A percentile compares a stretch with the other conserved stretches of the same genome.
These are phyloP conservation scores for Blastomyces parvus DNA, from an alignment of 2,329 filamentous ascomycete species.

Conservation along the genomic window DNA sequence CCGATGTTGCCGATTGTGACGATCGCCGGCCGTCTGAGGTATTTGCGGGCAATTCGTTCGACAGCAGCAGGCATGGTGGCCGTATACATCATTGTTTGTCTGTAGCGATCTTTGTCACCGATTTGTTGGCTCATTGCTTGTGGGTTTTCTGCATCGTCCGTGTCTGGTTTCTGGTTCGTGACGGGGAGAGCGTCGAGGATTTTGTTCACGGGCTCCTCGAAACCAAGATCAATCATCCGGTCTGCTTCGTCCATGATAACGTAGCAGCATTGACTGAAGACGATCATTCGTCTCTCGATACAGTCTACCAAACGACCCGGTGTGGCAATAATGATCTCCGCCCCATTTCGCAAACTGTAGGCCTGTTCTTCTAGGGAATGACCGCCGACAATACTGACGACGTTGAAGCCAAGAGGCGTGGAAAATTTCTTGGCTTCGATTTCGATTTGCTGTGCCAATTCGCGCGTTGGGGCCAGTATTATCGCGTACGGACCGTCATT, in stretches of 20 bases:
- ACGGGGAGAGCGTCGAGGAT: constrained; percentile 92
- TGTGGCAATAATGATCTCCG: constrained; percentile 97
- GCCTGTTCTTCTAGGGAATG: constrained; percentile 91
- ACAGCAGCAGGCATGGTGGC: constrained; percentile 92
- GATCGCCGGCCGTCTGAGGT: constrained; percentile 82
- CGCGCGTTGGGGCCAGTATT: constrained; percentile 89
- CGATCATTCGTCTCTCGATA: constrained; percentile 83
- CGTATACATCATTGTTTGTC: constrained; percentile 99
- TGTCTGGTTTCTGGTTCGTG: constrained; percentile 88
- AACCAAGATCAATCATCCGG: constrained; percentile 96
- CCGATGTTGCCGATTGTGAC: constrained; percentile 91
- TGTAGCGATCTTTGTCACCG: constrained; percentile 66
- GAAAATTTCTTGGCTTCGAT: constrained; percentile 90
- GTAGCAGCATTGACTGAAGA: constrained; percentile 94
- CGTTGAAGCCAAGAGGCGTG: constrained; percentile 78
- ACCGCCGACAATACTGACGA: constrained; percentile 95
- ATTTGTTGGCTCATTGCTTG: constrained; percentile 74
- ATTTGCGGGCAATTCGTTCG: constrained; percentile 94
- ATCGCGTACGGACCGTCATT: constrained; percentile 97
- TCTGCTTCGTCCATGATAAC: constrained; percentile 99
- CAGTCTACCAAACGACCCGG: constrained; percentile 95
- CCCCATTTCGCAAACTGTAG: constrained; percentile 79
- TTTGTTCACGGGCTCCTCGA: constrained; percentile 95
- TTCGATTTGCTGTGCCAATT: constrained; percentile 96
- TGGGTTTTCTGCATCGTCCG: constrained; percentile 78